Evolutionary conservation across 116 monocot genomes (phyloP), one percentile per base, ranked within the genome.

Genomic region (Dioscorea cayenensis): DNA sequence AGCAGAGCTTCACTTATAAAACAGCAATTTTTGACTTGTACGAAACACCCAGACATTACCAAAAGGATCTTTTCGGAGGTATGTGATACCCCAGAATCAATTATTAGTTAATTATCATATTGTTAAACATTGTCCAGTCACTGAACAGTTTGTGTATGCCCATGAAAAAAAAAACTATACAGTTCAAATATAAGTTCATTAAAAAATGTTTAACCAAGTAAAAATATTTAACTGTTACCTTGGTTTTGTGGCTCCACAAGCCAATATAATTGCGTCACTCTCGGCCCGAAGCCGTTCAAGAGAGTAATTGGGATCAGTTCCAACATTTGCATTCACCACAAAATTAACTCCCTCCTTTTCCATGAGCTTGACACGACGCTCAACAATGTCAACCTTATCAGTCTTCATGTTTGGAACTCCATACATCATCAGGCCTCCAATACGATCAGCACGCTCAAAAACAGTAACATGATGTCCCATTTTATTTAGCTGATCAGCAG

Each of bases 381-480:
- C 94, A 61, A 99, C 94, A 73, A 99, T 67, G 35, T 85, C 89
- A 36, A 85, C 66, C 69, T 99, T 99, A 71, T 94, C 99, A 6
- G 99, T 71, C 79, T 99, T 99, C 99, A 99, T 99, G 84, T 99
- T 99, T 43, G 99, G 99, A 75, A 99, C 99, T 28, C 99, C 99
- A 74, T 99, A 99, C 99, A 99, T 94, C 99, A 99, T 99, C 28
- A 99, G 78, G 18, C 99, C 99, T 9, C 99, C 99, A 72, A 99
- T 89, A 27, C 99, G 91, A 48, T 99, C 99, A 69, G 99, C 81
- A 50, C 99, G 94, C 73, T 99, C 99, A 72, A 76, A 94, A 22
- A 99, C 99, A 48, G 94, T 99, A 50, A 99, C 94, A 18, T 22
- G 78, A 66, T 99, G 99, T 7, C 99, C 99, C 94, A 94, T 99